Evolutionary conservation across 345 rosid species (phyloP), one percentile per base, ranked within the genome.

Genomic region (Aurinia saxatilis): DNA sequence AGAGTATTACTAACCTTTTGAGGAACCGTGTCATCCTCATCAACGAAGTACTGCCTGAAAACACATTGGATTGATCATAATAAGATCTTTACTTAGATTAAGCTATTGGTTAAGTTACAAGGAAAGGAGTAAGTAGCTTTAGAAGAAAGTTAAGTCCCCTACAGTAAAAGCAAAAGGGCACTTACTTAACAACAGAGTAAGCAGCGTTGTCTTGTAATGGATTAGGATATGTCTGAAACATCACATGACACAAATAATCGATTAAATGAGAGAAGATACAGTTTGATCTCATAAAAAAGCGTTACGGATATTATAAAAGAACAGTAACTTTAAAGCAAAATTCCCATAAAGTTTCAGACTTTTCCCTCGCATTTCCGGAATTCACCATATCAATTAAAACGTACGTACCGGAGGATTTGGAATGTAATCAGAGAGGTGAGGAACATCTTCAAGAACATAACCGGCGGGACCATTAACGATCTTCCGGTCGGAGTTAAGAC

Each of bases 171-270:
- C 30, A 42, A 41, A 60, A 60, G 23, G 37, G 6, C 51, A 71
- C 96, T 85, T 77, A 89, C 98, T 87, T 87, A 27, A 87, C 98
- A 53, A 85, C 91, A 0, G 97, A 92, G 65, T 78, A 89, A 7
- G 97, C 87, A 46, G 97, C 91, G 57, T 92, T 87, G 62, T 89
- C 80, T 71, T 87, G 98, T 71, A 89, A 58, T n/a, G 98, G 98
- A 68, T 92, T 89, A 35, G 79, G 54, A 73, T 84, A 77, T n/a
- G 82, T 79, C 98, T 88, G 90, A 66, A 53, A 46, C 52, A 76
- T 50, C 60, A 49, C 34, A 70, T 13, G 11, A 53, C 33, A 61
- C 23, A 63, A 47, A 54, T 0, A 15, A 19, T 44, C 8, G 11
- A 52, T 25, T 15, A 23, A 34, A 61, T 35, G 63, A 64, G 16